Evolutionary conservation across 345 rosid species (phyloP), one percentile per base, ranked within the genome.

Genomic region (Barbarea vulgaris): DNA sequence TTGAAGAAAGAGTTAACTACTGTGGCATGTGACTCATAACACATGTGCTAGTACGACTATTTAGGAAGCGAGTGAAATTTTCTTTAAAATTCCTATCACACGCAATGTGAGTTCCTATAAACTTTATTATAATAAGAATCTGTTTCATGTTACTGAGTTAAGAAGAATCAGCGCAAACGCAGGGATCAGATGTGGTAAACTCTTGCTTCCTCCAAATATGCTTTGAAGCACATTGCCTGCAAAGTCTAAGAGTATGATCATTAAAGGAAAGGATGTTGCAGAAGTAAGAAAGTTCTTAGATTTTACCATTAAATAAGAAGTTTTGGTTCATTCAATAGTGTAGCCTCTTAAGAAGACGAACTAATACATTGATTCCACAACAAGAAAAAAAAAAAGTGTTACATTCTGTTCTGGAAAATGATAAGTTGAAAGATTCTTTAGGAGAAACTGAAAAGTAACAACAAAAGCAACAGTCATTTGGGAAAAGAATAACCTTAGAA

Each of bases 201-300:
- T 15, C 5, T 1, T 4, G 33, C 15, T 21, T 14, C 9, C 17
- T 53, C 66, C 77, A 18, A 56, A 54, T 30, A 85, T 66, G 67
- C 85, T 85, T 33, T 78, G 94, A 79, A 89, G 84, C 73, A 63
- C 86, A 81, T 81, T 91, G 81, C 82, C 86, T 55, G 92, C 80
- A 67, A 89, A 84, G 79, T 89, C 92, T 28, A 87, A 85, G 84
- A 53, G 67, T 25, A 85, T 79, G 18, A 87, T 91, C 33, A 0
- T 3, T 13, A 53, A 0, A 28, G 4, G 17, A 28, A 52, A 52
- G 57, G 17, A 52, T 31, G 57, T 24, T 24, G n/a, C 1, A 52
- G 9, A 52, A 53, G n/a, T 51, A 22, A 11, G n/a, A 22, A 10
- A 11, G 8, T 7, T 18, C 30, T 51, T 22, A 50, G 55, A 50